Base-by-base conservation (phyloP, 1,284 basidiomycete genomes). In the Cutaneotrichosporon cutaneum region DNA sequence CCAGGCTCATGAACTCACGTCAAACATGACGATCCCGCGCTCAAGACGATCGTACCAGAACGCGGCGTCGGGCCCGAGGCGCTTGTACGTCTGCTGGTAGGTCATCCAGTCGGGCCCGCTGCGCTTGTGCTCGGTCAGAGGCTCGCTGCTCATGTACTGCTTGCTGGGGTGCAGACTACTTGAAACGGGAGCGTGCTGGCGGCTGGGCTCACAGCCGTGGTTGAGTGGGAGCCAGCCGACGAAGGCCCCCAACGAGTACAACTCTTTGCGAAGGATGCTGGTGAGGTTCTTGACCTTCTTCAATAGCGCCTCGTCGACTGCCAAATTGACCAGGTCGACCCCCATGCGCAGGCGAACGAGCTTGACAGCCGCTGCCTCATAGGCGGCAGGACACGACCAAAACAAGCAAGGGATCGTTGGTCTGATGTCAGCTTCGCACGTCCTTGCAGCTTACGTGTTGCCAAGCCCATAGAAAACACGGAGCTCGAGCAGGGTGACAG, bases 141-240 rank as follows among this genome's bases (percentile, higher is more conserved):
- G 42, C 42, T 9, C 5, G 42, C 42, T n/a, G 22, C 44, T 45
- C 4, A 45, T 7, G 21, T 13, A 5, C 44, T 45, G 10, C 35
- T 36, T 36, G 3, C 35, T 30, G 30, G 30, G 30, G 9, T n/a
- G n/a, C n/a, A n/a, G n/a, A n/a, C n/a, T n/a, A n/a, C 32, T 33
- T 33, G 32, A n/a, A n/a, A n/a, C 32, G 32, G 32, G 32, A 33
- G 32, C 7, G 32, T 33, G 11, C 32, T 33, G 32, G 32, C 32
- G 32, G 32, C 16, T 35, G 21, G 21, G 33, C 35, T 16, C 3
- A 9, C 52, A 55, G 10, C 39, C 39, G 24, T 35, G 45, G 54
- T 53, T 48, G 24, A 61, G 50, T 8, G 60, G 54, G 22, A 61
- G 54, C 60, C 60, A 61, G 16, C 60, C 60, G 30, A 61, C 60